These are phyloP conservation scores for Coemansia reversa DNA, from an alignment of 192 early-diverging fungal species.

Conservation along the genomic window DNA sequence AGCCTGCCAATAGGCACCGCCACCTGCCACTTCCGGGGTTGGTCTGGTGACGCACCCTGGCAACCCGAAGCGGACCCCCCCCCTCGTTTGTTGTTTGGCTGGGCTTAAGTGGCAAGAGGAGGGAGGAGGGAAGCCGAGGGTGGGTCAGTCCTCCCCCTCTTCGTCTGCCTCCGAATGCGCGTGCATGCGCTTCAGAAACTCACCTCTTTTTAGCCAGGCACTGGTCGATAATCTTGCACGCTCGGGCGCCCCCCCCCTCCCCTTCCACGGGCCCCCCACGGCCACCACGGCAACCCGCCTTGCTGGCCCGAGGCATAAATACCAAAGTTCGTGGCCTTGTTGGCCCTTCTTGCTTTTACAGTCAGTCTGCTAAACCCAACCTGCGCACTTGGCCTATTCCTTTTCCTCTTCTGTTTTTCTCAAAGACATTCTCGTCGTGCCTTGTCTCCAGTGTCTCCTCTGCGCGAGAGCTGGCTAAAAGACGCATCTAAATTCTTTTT, in stretches of 20 bases:
- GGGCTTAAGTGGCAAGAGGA: not conserved
- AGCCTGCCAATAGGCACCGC: slow-evolving; percentile 48
- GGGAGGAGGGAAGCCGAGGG: slow-evolving; percentile 16
- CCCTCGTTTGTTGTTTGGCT: slow-evolving; percentile 11
- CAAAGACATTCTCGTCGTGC: too few species aligned
- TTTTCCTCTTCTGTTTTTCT: slow-evolving; percentile 6
- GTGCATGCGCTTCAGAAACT: slow-evolving; percentile 11
- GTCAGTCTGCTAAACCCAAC: slow-evolving; percentile 3
- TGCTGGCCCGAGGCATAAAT: slow-evolving; percentile 36
- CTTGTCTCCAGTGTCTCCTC: too few species aligned
- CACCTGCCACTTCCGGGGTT: slow-evolving; percentile 17
- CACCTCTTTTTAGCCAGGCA: slow-evolving; percentile 20
- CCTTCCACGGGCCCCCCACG: slow-evolving; percentile 8
- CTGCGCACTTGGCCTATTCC: slow-evolving; percentile 2
- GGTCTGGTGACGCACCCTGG: slow-evolving; percentile 13
- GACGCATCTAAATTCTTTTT: not conserved
- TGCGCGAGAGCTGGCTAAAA: too few species aligned
- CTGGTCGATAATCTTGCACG: slow-evolving; percentile 50
- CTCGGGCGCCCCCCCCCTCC: slow-evolving; percentile 42
- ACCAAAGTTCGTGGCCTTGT: slow-evolving; percentile 43
- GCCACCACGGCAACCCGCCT: slow-evolving; percentile 19
- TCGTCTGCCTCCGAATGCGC: slow-evolving; percentile 36
- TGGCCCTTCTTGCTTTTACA: slow-evolving; percentile 1
- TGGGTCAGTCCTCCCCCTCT: slow-evolving; percentile 17
- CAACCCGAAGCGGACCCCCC: slow-evolving; percentile 22